These are phyloP conservation scores for Apiotrichum laibachii DNA, from an alignment of 1,284 basidiomycete genomes.

Conservation along the genomic window DNA sequence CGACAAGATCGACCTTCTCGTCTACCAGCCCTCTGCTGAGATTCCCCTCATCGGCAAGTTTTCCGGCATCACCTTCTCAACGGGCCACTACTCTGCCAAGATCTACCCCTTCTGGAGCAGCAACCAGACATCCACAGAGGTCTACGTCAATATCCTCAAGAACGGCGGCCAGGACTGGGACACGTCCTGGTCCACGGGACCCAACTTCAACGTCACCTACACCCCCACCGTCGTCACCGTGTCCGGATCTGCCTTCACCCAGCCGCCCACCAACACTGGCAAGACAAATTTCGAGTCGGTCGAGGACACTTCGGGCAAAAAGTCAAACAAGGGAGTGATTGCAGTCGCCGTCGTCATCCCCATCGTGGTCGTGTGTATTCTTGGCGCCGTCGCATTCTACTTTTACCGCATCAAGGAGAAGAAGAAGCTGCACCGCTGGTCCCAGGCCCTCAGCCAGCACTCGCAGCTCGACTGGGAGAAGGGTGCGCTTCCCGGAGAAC, in stretches of 20 bases:
- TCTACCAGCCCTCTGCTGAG: conserved; percentile 59
- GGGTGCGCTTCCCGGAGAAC: conserved; percentile 43
- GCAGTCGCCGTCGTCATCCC: conserved; percentile 78
- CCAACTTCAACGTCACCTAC: conserved; percentile 60
- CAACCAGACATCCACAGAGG: conserved; percentile 58
- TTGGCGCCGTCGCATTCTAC: conserved; percentile 56
- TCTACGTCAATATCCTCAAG: conserved; percentile 68
- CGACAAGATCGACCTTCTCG: conserved; percentile 66
- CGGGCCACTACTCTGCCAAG: conserved; percentile 58
- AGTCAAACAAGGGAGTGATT: conserved; percentile 62
- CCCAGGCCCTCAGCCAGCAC: conserved; percentile 47
- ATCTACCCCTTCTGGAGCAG: conserved; percentile 77
- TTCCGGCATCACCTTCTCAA: conserved; percentile 59
- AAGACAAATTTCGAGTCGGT: conserved; percentile 49
- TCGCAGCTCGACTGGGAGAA: conserved; percentile 49
- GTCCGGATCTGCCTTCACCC: conserved; percentile 33
- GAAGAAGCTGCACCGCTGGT: conserved; percentile 66
- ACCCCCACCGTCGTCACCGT: conserved; percentile 43
- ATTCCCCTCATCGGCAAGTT: conserved; percentile 63
- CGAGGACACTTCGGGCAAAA: conserved; percentile 46
- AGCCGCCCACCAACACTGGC: conserved; percentile 49
- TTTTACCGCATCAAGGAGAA: conserved; percentile 60
- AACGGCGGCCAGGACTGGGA: conserved; percentile 59
- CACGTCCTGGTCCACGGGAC: conserved; percentile 61
- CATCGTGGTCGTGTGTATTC: conserved; percentile 56